Percentiles rank a stretch among this genome's conserved stretches.
Evolutionary conservation across 176 grass and related monocot species (phyloP).

Genomic region (Triticum turgidum): DNA sequence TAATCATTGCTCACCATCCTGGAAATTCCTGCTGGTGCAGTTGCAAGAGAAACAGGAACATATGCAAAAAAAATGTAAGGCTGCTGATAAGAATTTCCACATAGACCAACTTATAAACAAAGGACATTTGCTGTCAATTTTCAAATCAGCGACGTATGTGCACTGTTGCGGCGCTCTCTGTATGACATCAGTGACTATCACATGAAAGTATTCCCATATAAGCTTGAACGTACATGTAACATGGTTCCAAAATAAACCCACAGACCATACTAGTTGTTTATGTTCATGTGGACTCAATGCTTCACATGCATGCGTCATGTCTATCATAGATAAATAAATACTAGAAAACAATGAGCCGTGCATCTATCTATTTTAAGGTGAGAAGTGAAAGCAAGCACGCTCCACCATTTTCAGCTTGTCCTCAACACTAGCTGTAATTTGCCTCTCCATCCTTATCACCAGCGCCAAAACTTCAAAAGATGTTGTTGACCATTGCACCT

Average conservation of each 20-base stretch:
- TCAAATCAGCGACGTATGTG: neutral
- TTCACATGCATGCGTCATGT: constrained; percentile 38
- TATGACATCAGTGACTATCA: neutral
- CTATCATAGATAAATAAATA: neutral
- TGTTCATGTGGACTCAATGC: constrained; percentile 1
- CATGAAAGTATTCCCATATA: constrained; percentile 28
- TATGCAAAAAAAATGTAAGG: neutral
- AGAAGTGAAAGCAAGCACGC: constrained; percentile 37
- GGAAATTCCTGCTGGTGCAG: neutral
- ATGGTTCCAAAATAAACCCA: constrained; percentile 16
- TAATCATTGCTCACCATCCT: neutral
- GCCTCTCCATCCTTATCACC: neutral
- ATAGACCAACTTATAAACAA: neutral
- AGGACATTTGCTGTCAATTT: neutral
- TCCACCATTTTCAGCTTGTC: constrained; percentile 25
- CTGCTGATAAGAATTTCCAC: neutral
- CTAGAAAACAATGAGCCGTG: neutral
- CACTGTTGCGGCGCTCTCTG: neutral
- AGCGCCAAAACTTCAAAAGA: neutral
- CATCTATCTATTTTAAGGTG: constrained; percentile 36
- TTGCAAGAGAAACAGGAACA: neutral
- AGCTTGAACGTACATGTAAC: constrained; percentile 14
- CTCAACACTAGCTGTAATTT: constrained; percentile 1
- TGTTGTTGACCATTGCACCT: constrained; percentile 11
- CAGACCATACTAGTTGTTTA: constrained; percentile 24